phyloP scores from a whole-genome alignment of 352 stramenopile species.

The Hyaloperonospora arabidopsidis region DNA sequence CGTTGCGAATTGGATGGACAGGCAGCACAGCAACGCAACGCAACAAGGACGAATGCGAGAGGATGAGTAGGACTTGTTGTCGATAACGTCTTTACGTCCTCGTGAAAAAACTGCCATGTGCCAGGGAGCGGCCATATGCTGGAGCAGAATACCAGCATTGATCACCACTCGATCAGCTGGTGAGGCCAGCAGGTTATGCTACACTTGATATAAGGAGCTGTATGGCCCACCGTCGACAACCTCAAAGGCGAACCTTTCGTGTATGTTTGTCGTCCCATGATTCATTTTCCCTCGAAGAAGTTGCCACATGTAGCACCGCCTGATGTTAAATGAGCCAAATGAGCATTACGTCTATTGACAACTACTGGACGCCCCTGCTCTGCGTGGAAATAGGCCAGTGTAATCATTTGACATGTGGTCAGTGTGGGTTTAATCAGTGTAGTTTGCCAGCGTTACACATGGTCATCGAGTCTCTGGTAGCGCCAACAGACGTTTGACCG shows the following conservation, averaged over 20 bases:
- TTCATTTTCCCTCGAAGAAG: too few species aligned
- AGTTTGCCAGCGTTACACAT: background rate
- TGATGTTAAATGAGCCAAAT: slow-evolving; percentile 1
- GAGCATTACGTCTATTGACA: slow-evolving; percentile 11
- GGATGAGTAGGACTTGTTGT: slow-evolving; percentile 11
- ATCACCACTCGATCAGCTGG: too few species aligned
- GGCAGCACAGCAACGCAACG: slow-evolving; percentile 4
- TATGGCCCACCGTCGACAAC: slow-evolving; percentile 9
- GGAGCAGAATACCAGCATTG: background rate
- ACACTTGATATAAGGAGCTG: slow-evolving; percentile 9
- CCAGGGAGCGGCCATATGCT: background rate
- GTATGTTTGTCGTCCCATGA: too few species aligned
- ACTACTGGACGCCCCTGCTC: background rate
- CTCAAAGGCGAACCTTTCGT: background rate
- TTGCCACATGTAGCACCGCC: background rate
- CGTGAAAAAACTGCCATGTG: background rate
- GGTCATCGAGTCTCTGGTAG: background rate
- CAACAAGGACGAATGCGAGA: slow-evolving; percentile 20
- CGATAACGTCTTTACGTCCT: too few species aligned
- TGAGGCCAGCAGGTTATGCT: slow-evolving; percentile 5
- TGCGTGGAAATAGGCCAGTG: background rate
- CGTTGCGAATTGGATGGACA: slow-evolving; percentile 6
- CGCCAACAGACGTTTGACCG: too few species aligned
- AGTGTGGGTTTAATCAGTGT: background rate
- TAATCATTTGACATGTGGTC: slow-evolving; percentile 12